Evolutionary conservation across 306 rosid genomes (phyloP), one percentile per base, ranked within the genome.

Genomic region (Alnus glutinosa): DNA sequence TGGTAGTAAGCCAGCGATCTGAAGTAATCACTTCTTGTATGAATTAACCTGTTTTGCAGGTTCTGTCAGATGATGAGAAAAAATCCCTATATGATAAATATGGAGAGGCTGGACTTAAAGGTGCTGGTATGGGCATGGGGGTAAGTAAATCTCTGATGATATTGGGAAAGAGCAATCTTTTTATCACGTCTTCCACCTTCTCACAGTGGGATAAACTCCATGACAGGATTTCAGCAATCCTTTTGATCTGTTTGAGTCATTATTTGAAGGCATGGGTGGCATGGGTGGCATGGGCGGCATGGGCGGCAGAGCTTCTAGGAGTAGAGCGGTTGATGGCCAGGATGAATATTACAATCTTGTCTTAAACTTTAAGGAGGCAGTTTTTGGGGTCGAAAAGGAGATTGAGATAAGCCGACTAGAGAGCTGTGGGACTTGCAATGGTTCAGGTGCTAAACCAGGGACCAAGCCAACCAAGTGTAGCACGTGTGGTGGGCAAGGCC

Each of bases 21-120:
- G 36, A 71, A 47, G 32, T 70, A 58, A 75, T 55, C 39, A 83
- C 71, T 83, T 70, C 44, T 79, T 14, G 13, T 57, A 57, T 74
- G 74, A 64, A 34, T 73, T 71, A 51, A 44, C 77, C 70, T 84
- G 10, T 81, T 84, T 83, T 80, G 39, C 82, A 95, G 99, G 99
- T 95, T 77, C 88, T 95, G 82, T 95, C 99, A 61, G 99, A 95
- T 81, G 98, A 93, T 81, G 99, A 95, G 85, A 95, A 95, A 70
- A 83, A 90, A 61, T 88, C 97, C 36, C 81, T 95, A 57, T 95
- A 95, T 81, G 99, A 95, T 81, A 90, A 70, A 79, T 95, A 90
- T 61, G 99, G 99, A 77, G 99, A 95, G 90, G 98, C 97, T 70
- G 99, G 99, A 82, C 91, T 95, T 61, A 93, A 93, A 82, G 98